Evolutionary conservation across 1,284 basidiomycete species (phyloP).

Genomic region (Pseudozyma sp.): DNA sequence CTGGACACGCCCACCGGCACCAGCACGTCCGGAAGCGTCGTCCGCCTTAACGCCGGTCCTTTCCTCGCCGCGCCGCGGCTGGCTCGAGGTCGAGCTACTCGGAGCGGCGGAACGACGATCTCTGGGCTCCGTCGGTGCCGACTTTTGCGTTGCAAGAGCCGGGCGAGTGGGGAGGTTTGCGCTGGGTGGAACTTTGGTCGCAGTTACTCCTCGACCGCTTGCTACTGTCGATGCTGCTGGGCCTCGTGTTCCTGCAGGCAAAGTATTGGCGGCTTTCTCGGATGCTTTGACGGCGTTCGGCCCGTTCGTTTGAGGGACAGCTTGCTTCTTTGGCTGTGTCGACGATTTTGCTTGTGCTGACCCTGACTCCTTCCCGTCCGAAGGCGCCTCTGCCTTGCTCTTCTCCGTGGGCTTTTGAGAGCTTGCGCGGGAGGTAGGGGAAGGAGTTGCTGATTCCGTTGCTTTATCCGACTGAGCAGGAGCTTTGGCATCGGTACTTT

Average conservation of each 20-base stretch:
- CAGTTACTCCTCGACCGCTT: conserved; percentile 9
- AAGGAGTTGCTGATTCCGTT: neutral
- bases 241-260: conserved; percentile 10
- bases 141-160: conserved; percentile 18
- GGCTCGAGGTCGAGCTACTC: conserved; percentile 3
- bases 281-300: conserved; percentile 5
- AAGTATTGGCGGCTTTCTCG: conserved; percentile 10
- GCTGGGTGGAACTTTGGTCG: conserved; percentile 26
- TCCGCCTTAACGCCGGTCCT: conserved; percentile 9
- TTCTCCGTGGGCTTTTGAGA: conserved; percentile 5
- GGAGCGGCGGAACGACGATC: conserved; percentile 18
- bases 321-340: conserved; percentile 6
- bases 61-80: conserved; percentile 19
- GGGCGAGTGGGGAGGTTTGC: conserved; percentile 41
- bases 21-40: conserved; percentile 9
- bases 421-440: neutral
- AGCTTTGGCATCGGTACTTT: conserved; percentile 3
- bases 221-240: conserved; percentile 12
- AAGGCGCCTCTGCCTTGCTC: neutral
- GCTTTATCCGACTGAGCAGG: conserved; percentile 1
- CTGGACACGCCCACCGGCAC: conserved; percentile 6
- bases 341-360: neutral
- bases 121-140: conserved; percentile 10
- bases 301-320: conserved; percentile 10
- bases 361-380: neutral